phyloP scores from a whole-genome alignment of 345 rosid species.

The Lumnitzera racemosa region DNA sequence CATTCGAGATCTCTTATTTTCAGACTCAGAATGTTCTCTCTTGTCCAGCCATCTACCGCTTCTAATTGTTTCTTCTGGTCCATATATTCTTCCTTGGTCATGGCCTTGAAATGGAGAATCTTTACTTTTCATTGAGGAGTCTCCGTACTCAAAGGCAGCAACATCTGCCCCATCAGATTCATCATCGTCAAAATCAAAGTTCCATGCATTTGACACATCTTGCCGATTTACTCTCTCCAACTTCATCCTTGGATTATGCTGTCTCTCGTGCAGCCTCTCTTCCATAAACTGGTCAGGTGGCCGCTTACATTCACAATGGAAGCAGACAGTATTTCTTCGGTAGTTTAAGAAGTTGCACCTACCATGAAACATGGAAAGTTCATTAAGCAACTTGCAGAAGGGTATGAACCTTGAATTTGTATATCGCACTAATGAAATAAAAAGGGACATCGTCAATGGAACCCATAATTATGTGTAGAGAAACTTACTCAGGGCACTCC shows the following conservation, averaged over 20 bases:
- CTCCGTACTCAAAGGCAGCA: constrained; percentile 84
- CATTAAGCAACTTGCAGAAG: not conserved
- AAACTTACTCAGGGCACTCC: constrained; percentile 98
- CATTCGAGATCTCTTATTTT: constrained; percentile 28
- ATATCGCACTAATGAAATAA: no score
- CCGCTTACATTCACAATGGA: constrained; percentile 97
- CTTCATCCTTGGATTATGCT: constrained; percentile 32
- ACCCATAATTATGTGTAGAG: no score
- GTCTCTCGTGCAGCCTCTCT: constrained; percentile 45
- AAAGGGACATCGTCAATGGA: no score
- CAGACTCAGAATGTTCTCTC: constrained; percentile 37
- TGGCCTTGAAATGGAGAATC: constrained; percentile 19
- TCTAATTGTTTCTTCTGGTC: constrained; percentile 25
- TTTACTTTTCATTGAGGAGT: constrained; percentile 34
- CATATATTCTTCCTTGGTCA: constrained; percentile 29
- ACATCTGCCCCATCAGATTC: constrained; percentile 99
- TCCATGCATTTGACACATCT: constrained; percentile 88
- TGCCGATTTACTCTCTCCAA: constrained; percentile 35
- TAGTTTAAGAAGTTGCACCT: constrained; percentile 98
- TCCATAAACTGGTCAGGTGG: constrained; percentile 69
- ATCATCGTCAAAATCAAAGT: constrained; percentile 92
- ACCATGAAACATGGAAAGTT: constrained; percentile 15
- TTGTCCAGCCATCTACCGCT: constrained; percentile 21
- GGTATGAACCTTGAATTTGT: no score
- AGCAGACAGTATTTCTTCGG: constrained; percentile 86